A percentile compares a stretch with the other conserved stretches of the same genome.
Conservation (phyloP, 352 stramenopile species). For the Globisporangium yorkense region DNA sequence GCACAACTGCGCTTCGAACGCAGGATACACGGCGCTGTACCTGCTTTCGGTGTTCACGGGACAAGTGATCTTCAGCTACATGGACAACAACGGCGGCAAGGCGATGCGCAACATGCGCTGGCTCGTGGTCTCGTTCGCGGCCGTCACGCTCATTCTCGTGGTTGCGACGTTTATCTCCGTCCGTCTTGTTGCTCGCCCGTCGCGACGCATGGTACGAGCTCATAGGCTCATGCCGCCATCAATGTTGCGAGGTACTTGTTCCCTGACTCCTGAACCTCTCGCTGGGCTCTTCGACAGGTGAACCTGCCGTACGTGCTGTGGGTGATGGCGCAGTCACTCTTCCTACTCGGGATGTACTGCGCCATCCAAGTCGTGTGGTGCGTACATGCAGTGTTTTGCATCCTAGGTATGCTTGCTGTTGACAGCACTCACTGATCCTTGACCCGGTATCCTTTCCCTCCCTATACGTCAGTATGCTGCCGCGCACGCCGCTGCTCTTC, state of each 20-base stretch:
- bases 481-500: constrained; percentile 60
- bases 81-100: constrained; percentile 52
- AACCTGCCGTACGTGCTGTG: constrained; percentile 81
- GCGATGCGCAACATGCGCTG: constrained; percentile 58
- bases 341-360: constrained; percentile 51
- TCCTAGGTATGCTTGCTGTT: too few species aligned
- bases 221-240: background rate
- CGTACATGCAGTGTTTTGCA: constrained; percentile 3
- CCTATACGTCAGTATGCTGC: constrained; percentile 36
- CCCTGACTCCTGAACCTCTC: constrained; percentile 4
- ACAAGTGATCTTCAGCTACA: constrained; percentile 60
- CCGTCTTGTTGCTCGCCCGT: constrained; percentile 50
- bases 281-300: constrained; percentile 21
- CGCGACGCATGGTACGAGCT: constrained; percentile 56
- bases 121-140: constrained; percentile 39
- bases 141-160: constrained; percentile 33
- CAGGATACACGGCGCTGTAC: constrained; percentile 91
- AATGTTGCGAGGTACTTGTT: background rate
- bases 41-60: constrained; percentile 64
- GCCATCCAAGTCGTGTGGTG: constrained; percentile 61
- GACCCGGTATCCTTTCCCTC: too few species aligned
- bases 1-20: background rate
- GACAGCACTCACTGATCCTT: too few species aligned
- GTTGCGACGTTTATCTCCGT: constrained; percentile 54
- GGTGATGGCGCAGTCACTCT: constrained; percentile 58